Conservation (phyloP, 805 yeast genomes). For the Torulaspora delbrueckii region DNA sequence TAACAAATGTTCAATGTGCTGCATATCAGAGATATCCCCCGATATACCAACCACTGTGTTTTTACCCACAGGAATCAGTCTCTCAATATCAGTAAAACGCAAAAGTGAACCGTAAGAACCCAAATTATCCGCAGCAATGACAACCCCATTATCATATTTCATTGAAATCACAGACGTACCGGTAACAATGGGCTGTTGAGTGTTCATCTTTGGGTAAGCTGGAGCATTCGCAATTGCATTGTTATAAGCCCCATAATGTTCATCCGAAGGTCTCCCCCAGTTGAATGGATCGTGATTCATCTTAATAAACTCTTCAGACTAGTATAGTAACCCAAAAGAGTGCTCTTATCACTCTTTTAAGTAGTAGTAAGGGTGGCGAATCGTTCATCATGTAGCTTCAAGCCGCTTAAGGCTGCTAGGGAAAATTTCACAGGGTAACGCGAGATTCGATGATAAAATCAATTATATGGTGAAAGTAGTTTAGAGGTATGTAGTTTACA, state of each 20-base stretch:
- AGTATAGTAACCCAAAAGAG: background rate
- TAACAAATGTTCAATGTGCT: slow-evolving; percentile 66
- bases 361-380: slow-evolving; percentile 9
- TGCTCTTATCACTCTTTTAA: background rate
- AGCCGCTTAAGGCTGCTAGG: background rate
- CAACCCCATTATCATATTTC: slow-evolving; percentile 84
- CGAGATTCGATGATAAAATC: background rate
- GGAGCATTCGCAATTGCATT: slow-evolving; percentile 64
- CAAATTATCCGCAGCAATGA: slow-evolving; percentile 91
- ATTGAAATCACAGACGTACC: slow-evolving; percentile 94
- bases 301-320: background rate
- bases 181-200: slow-evolving; percentile 92
- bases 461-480: background rate
- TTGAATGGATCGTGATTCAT: slow-evolving; percentile 94
- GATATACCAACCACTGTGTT: slow-evolving; percentile 88
- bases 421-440: background rate
- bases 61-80: slow-evolving; percentile 77
- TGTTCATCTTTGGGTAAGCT: slow-evolving; percentile 70
- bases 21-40: slow-evolving; percentile 94
- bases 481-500: slow-evolving; percentile 1
- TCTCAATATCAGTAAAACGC: slow-evolving; percentile 77
- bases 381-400: background rate
- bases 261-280: slow-evolving; percentile 94
- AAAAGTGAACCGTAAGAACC: slow-evolving; percentile 92
- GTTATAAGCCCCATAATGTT: slow-evolving; percentile 77